These are phyloP conservation scores for Starmerella bombicola DNA, from an alignment of 805 yeast genomes.

Conservation along the genomic window DNA sequence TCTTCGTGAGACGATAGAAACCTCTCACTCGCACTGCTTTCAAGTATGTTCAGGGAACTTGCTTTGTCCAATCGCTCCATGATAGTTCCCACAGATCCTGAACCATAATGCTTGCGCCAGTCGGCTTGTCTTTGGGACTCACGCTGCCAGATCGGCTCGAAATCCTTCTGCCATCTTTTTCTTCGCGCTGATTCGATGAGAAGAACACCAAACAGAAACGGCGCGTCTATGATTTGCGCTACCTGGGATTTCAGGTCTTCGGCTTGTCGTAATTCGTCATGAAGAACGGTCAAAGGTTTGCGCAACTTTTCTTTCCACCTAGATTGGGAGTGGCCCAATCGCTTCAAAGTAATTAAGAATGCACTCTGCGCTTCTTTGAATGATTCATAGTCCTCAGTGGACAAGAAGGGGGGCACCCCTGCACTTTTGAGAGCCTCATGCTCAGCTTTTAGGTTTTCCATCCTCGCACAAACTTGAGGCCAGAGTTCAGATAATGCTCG, in stretches of 20 bases:
- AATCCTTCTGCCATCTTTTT: conserved; percentile 7
- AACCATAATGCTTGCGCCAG: conserved; percentile 49
- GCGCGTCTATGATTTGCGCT: conserved; percentile 29
- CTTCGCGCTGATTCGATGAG: conserved; percentile 29
- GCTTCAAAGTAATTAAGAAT: conserved; percentile 12
- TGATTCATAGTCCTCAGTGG: background rate
- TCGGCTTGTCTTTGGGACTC: conserved; percentile 34
- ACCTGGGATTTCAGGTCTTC: conserved; percentile 26
- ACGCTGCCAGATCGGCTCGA: conserved; percentile 39
- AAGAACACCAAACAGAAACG: conserved; percentile 30
- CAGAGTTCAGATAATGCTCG: conserved; percentile 2
- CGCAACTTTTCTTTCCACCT: conserved; percentile 22
- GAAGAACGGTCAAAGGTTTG: conserved; percentile 23
- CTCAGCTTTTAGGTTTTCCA: background rate
- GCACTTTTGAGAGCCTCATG: background rate
- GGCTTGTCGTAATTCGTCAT: conserved; percentile 20
- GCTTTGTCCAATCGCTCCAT: conserved; percentile 2
- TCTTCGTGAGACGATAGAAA: background rate
- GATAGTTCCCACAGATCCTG: conserved; percentile 17
- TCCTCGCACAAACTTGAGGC: conserved; percentile 1
- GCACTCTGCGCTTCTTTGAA: conserved; percentile 4
- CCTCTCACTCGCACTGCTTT: background rate
- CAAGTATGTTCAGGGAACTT: background rate
- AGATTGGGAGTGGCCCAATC: conserved; percentile 25
- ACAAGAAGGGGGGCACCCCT: background rate